Percentiles rank a stretch among this genome's conserved stretches.
These are phyloP conservation scores for Rhizophora apiculata DNA, from an alignment of 345 rosid species.

Conservation along the genomic window DNA sequence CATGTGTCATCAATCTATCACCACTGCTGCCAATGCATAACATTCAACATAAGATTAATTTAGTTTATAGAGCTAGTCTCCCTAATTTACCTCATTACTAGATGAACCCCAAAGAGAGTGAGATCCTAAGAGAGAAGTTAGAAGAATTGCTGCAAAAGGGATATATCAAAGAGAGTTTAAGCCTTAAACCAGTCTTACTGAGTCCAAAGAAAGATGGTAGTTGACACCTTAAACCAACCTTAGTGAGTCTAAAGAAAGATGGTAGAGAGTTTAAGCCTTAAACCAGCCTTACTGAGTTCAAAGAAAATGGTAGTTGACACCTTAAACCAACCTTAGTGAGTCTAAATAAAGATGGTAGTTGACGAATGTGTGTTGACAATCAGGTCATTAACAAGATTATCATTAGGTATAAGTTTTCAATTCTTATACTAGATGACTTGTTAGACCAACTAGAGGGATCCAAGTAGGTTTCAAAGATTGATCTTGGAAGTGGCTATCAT, in stretches of 20 bases:
- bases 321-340: no score
- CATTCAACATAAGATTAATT: no score
- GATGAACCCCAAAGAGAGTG: no score
- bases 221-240: no score
- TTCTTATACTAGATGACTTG: not conserved
- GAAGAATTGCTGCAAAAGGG: not conserved
- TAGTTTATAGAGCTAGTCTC: no score
- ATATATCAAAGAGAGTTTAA: not conserved
- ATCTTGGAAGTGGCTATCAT: not conserved
- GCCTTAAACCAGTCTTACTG: not conserved
- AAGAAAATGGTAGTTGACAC: not conserved
- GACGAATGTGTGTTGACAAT: not conserved
- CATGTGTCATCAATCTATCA: no score
- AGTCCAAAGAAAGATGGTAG: slow-evolving; percentile 6
- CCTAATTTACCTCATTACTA: no score
- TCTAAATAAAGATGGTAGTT: not conserved
- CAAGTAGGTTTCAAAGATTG: not conserved
- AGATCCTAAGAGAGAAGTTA: no score
- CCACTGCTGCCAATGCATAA: no score
- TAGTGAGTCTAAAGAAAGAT: no score
- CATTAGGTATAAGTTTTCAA: not conserved
- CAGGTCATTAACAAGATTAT: not conserved
- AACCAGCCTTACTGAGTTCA: not conserved
- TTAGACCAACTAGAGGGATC: not conserved
- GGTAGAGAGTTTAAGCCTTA: not conserved